A percentile compares a stretch with the other conserved stretches of the same genome.
Conservation (phyloP, 1,284 basidiomycete species). For the Rhodotorula sp. region DNA sequence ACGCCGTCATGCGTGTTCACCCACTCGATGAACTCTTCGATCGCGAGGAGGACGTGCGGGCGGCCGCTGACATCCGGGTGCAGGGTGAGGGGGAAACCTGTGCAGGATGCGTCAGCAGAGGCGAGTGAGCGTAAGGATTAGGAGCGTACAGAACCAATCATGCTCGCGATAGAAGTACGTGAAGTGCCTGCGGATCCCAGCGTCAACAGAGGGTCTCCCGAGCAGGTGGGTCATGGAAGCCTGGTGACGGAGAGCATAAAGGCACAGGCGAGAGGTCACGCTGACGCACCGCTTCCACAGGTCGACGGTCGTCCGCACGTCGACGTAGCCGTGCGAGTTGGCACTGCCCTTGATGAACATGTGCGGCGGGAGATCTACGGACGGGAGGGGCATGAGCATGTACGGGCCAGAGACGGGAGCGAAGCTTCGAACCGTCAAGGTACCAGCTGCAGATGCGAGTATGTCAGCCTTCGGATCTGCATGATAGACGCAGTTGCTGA, state of each 20-base stretch:
- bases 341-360: constrained; percentile 70
- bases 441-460: constrained; percentile 4
- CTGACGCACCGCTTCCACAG: neutral
- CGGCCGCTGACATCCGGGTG: constrained; percentile 76
- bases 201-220: too few species aligned
- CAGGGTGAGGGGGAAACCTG: constrained; percentile 51
- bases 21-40: constrained; percentile 56
- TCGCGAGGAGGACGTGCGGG: constrained; percentile 69
- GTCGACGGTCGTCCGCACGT: constrained; percentile 64
- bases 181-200: constrained; percentile 63
- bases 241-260: too few species aligned
- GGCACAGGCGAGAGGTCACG: neutral
- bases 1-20: constrained; percentile 57
- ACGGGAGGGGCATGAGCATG: neutral
- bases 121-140: constrained; percentile 66
- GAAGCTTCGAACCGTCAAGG: neutral
- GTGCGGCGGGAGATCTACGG: constrained; percentile 66
- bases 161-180: constrained; percentile 68
- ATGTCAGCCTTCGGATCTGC: neutral
- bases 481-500: neutral
- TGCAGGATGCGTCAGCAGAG: neutral
- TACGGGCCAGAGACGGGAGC: neutral
- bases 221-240: too few species aligned
- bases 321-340: constrained; percentile 75
- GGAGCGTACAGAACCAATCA: constrained; percentile 60